Percentiles rank a stretch among this genome's conserved stretches.
These are phyloP conservation scores for Ustilago bromivora DNA, from an alignment of 1,284 basidiomycete species.

Conservation along the genomic window DNA sequence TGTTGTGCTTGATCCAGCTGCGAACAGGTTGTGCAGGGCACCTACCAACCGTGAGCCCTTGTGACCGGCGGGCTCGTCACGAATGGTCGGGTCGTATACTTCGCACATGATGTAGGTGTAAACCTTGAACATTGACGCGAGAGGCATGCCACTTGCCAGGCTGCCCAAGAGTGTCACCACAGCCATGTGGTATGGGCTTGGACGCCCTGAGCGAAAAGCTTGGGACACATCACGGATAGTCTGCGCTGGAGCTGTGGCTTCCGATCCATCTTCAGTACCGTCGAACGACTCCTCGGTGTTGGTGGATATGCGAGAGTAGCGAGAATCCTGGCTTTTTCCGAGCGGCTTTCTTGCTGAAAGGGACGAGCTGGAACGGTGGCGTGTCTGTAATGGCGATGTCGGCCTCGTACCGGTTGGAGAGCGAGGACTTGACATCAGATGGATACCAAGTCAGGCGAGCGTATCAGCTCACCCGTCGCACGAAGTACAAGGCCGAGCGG, in stretches of 20 bases:
- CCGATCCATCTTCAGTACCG: constrained; percentile 40
- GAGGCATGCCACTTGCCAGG: constrained; percentile 59
- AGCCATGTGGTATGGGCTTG: constrained; percentile 62
- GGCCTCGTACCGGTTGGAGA: constrained; percentile 10
- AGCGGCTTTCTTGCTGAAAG: constrained; percentile 6
- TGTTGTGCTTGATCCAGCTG: constrained; percentile 2
- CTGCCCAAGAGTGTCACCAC: constrained; percentile 58
- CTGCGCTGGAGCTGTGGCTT: constrained; percentile 47
- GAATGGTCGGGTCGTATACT: constrained; percentile 52
- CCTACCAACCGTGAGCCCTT: constrained; percentile 11
- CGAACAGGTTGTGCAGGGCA: constrained; percentile 12
- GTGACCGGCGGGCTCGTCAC: constrained; percentile 34
- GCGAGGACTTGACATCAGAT: constrained; percentile 23
- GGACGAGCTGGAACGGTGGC: constrained; percentile 9
- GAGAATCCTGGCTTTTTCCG: constrained; percentile 20
- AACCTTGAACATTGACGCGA: constrained; percentile 63
- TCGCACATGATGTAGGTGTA: constrained; percentile 64
- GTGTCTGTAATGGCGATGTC: constrained; percentile 9
- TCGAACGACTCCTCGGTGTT: constrained; percentile 23
- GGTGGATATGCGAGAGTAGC: constrained; percentile 21
- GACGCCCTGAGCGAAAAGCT: constrained; percentile 44
- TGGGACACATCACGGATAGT: constrained; percentile 54
- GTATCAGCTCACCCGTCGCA: constrained; percentile 1
- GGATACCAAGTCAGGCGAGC: neutral
- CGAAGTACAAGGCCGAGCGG: neutral